Conservation (phyloP, 805 yeast species). For the Metschnikowia sp. region DNA sequence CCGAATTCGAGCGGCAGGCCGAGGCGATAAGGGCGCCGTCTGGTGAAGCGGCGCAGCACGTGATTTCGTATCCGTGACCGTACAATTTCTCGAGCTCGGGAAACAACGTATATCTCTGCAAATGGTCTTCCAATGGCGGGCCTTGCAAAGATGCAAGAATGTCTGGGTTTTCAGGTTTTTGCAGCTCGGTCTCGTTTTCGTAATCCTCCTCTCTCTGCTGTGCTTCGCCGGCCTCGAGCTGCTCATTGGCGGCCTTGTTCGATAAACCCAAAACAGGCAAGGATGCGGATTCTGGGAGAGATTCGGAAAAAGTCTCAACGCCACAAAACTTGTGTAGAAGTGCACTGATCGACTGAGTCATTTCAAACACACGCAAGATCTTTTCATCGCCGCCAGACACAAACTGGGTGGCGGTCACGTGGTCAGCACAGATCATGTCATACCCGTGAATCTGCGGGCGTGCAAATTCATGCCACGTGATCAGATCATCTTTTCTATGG, state of each 20-base stretch:
- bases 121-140: constrained; percentile 79
- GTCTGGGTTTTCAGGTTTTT: constrained; percentile 43
- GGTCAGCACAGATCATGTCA: constrained; percentile 81
- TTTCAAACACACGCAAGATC: constrained; percentile 80
- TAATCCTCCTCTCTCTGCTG: constrained; percentile 40
- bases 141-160: constrained; percentile 41
- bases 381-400: constrained; percentile 97
- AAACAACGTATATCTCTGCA: constrained; percentile 89
- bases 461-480: constrained; percentile 85
- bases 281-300: constrained; percentile 78
- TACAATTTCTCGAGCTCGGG: constrained; percentile 93
- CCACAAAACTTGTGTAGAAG: constrained; percentile 56
- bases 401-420: constrained; percentile 58
- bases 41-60: constrained; percentile 70
- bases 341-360: constrained; percentile 74
- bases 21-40: constrained; percentile 68
- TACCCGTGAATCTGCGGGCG: constrained; percentile 98
- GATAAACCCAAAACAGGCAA: constrained; percentile 92
- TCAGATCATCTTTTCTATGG: constrained; percentile 16
- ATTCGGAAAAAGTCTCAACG: constrained; percentile 24
- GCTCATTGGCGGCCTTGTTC: constrained; percentile 72
- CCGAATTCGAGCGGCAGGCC: constrained; percentile 85
- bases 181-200: constrained; percentile 29
- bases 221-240: constrained; percentile 37
- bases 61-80: constrained; percentile 96